These are phyloP conservation scores for Setaria viridis DNA, from an alignment of 202 grass and related monocot species.

Conservation along the genomic window DNA sequence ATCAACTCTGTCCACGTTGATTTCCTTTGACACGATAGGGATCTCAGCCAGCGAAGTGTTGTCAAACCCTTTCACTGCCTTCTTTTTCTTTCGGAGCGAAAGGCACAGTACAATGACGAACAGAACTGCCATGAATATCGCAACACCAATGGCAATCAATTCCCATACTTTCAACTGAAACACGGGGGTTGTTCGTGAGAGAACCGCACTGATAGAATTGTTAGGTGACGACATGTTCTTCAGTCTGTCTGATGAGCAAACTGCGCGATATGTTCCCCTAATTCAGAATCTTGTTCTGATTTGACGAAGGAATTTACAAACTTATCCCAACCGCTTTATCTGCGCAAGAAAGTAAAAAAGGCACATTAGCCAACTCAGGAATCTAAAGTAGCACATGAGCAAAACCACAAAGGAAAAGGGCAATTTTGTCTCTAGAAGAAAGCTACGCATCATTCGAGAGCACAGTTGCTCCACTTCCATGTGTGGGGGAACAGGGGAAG, in stretches of 20 bases:
- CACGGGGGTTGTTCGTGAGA: conserved; percentile 66
- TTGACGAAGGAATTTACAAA: conserved; percentile 49
- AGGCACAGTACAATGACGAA: conserved; percentile 67
- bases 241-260: conserved; percentile 24
- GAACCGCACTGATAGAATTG: conserved; percentile 52
- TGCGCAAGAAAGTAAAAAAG: conserved; percentile 51
- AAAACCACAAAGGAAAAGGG: conserved; percentile 51
- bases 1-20: conserved; percentile 75
- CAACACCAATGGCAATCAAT: conserved; percentile 78
- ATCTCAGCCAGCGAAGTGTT: conserved; percentile 58
- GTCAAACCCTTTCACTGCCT: conserved; percentile 55
- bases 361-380: conserved; percentile 38
- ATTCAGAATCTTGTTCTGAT: conserved; percentile 42
- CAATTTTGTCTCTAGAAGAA: conserved; percentile 52
- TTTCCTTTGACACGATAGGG: conserved; percentile 85
- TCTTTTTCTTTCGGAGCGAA: conserved; percentile 58
- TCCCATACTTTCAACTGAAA: conserved; percentile 81
- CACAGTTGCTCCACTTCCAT: conserved; percentile 44
- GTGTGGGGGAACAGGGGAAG: background rate
- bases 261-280: background rate
- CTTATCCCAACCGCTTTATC: conserved; percentile 50
- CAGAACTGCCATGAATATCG: conserved; percentile 65
- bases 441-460: conserved; percentile 36
- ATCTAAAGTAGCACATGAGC: conserved; percentile 53
- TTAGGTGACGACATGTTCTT: conserved; percentile 55